Conservation (phyloP, 805 yeast species). For the Candida broadrunensis region DNA sequence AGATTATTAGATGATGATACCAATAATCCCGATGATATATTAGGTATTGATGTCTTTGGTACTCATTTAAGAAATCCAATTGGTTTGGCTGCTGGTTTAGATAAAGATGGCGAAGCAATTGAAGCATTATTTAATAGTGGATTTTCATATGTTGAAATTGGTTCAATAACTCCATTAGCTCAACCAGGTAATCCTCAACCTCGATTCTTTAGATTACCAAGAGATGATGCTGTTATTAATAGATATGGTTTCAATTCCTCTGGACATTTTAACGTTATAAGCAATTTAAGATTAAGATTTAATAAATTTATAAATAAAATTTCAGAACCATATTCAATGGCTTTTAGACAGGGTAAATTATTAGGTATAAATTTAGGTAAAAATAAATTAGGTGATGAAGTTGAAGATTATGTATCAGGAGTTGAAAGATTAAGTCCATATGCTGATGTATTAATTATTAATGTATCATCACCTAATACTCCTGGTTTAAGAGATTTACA, state of each 20-base stretch:
- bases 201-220: conserved; percentile 79
- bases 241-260: conserved; percentile 92
- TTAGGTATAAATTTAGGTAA: conserved; percentile 88
- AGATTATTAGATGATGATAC: conserved; percentile 52
- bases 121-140: conserved; percentile 78
- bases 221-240: conserved; percentile 89
- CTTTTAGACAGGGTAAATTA: conserved; percentile 62
- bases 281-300: conserved; percentile 64
- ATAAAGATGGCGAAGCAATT: conserved; percentile 88
- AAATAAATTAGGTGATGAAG: conserved; percentile 88
- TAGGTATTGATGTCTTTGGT: conserved; percentile 66
- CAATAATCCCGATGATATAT: conserved; percentile 31
- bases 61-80: conserved; percentile 69
- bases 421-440: conserved; percentile 75
- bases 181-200: conserved; percentile 97
- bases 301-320: conserved; percentile 29
- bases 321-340: conserved; percentile 30
- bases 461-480: conserved; percentile 94
- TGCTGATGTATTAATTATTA: conserved; percentile 87
- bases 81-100: conserved; percentile 95
- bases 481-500: conserved; percentile 92
- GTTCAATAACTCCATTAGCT: conserved; percentile 88
- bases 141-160: conserved; percentile 87
- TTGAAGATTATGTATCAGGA: conserved; percentile 81
- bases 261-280: conserved; percentile 76